Evolutionary conservation across 371 early-diverging fungal genomes (phyloP), one percentile per base, ranked within the genome.

Genomic region (Rhizopus microsporus): DNA sequence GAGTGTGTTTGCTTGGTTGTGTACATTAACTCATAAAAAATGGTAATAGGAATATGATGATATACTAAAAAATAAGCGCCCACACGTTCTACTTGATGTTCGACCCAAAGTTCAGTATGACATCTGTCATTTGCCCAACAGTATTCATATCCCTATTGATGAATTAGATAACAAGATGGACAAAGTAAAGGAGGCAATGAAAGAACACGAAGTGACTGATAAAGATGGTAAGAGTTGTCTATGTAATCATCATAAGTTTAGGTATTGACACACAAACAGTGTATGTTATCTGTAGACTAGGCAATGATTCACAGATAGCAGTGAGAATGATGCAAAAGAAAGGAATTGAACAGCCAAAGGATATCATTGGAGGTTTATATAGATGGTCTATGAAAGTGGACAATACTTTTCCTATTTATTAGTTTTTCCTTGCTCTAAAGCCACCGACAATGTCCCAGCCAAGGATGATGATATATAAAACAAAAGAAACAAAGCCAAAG

Each of bases 241-340:
- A 9, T 53, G 10, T 31, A 23, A 49, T 7, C n/a, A 0, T 8
- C 30, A 45, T n/a, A n/a, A n/a, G n/a, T 30, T 46, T 38, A 2
- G 23, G 23, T 16, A 13, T 38, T 29, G 15, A 16, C 31, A 7
- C 38, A 7, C 7, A 51, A 16, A 34, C 6, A 77, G 91, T 97
- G 12, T 93, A 85, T 65, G 83, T 92, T 0, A 66, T 97, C n/a
- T 98, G 98, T 65, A 87, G 97, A 39, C 73, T 88, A 32, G 97
- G 98, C 7, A 95, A 96, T 65, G 88, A 93, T 65, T 93, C 93
- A 7, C 95, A 96, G 68, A 71, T 88, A 34, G 97, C 97, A 2
- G 93, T 88, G 15, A 75, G 75, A 56, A 73, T 82, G 51, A 69
- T 92, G 50, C 73, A 82, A 59, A 68, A 84, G 38, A 62, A 69